phyloP scores from a whole-genome alignment of 129 eudicot species.

The Lactuca sativa region DNA sequence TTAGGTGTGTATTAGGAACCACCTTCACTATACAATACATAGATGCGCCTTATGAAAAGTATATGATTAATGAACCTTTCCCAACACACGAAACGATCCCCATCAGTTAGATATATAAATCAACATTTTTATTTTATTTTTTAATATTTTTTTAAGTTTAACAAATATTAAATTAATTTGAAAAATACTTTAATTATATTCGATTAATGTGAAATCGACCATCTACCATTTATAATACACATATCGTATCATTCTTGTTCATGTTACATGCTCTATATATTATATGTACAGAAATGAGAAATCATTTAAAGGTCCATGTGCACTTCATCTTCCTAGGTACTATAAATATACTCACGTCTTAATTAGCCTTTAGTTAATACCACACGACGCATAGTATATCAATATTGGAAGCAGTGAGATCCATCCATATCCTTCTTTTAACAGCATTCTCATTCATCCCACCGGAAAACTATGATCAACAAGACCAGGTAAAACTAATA shows the following conservation, averaged over 20 bases:
- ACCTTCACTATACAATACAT: no score
- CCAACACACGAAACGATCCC: no score
- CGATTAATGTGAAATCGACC: no score
- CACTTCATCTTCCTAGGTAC: slow-evolving; percentile 12
- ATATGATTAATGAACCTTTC: no score
- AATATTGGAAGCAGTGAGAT: neutral
- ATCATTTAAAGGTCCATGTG: slow-evolving; percentile 20
- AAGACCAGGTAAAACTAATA: slow-evolving; percentile 16
- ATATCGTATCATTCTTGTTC: neutral
- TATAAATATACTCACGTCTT: slow-evolving; percentile 10
- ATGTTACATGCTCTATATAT: neutral
- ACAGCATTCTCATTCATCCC: slow-evolving; percentile 9
- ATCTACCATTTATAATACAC: no score
- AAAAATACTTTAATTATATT: no score
- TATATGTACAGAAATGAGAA: neutral
- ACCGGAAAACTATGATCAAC: slow-evolving; percentile 17
- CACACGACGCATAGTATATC: neutral
- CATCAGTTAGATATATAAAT: no score
- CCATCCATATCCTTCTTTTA: slow-evolving; percentile 6
- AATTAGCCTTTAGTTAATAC: neutral
- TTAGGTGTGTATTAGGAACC: no score
- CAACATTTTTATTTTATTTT: no score
- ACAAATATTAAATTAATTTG: no score
- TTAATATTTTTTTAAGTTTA: no score
- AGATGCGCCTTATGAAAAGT: no score